phyloP scores from a whole-genome alignment of 1,139 yeast species.

The Kurtzmaniella natalensis region DNA sequence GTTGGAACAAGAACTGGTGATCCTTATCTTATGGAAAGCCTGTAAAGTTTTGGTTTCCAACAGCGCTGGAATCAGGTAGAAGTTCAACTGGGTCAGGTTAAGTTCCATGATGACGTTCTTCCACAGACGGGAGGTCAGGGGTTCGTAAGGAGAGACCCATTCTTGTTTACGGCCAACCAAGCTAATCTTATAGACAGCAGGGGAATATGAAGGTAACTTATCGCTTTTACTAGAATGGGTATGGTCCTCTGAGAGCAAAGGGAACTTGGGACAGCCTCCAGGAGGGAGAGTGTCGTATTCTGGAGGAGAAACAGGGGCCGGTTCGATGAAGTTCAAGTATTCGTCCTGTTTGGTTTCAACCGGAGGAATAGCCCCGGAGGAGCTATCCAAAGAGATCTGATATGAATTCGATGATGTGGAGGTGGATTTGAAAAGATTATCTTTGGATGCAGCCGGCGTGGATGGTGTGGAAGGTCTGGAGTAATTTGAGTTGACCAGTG shows the following conservation, averaged over 20 bases:
- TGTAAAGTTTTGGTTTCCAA: slow-evolving; percentile 26
- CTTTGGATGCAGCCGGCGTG: no score
- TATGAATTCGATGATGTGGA: no score
- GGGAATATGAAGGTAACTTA: slow-evolving; percentile 32
- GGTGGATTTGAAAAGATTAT: no score
- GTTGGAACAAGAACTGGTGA: background rate
- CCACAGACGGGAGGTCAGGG: slow-evolving; percentile 62
- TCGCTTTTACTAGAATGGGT: background rate
- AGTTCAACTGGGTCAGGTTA: slow-evolving; percentile 70
- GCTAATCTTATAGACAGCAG: slow-evolving; percentile 56
- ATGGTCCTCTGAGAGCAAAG: slow-evolving; percentile 24
- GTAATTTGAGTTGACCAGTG: no score
- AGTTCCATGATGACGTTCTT: slow-evolving; percentile 57
- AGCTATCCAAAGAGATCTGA: no score
- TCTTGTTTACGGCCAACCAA: slow-evolving; percentile 54
- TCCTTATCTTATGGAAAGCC: background rate
- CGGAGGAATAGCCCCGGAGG: no score
- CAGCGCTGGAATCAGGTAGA: slow-evolving; percentile 42
- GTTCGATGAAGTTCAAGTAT: slow-evolving; percentile 42
- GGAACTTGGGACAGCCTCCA: slow-evolving; percentile 49
- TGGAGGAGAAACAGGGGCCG: slow-evolving; percentile 49
- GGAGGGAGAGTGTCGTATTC: slow-evolving; percentile 40
- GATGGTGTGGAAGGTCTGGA: no score
- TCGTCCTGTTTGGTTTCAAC: slow-evolving; percentile 13
- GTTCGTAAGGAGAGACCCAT: slow-evolving; percentile 65